A percentile compares a stretch with the other conserved stretches of the same genome.
These are phyloP conservation scores for Ganoderma meredithae DNA, from an alignment of 1,284 basidiomycete species.

Conservation along the genomic window DNA sequence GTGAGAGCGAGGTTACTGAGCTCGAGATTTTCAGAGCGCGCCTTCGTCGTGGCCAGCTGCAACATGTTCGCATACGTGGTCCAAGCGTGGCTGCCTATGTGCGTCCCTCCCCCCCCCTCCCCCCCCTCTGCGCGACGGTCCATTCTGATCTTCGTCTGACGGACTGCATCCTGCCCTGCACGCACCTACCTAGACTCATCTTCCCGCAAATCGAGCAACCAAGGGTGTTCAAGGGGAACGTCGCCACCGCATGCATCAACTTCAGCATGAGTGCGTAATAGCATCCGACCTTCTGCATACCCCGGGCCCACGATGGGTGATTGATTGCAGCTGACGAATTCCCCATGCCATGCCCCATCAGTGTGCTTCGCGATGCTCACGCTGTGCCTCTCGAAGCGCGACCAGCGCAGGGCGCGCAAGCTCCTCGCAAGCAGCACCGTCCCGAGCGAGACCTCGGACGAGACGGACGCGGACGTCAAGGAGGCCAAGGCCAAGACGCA, in stretches of 20 bases:
- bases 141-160: no score
- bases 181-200: constrained; percentile 39
- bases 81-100: constrained; percentile 48
- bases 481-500: constrained; percentile 8
- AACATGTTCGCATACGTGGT: constrained; percentile 50
- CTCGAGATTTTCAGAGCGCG: constrained; percentile 42
- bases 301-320: no score
- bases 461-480: constrained; percentile 23
- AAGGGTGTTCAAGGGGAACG: constrained; percentile 47
- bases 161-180: no score
- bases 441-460: constrained; percentile 23
- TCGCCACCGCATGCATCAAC: constrained; percentile 46
- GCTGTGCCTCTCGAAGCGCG: constrained; percentile 40
- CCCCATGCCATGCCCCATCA: constrained; percentile 14
- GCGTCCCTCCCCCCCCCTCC: constrained; percentile 12
- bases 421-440: constrained; percentile 16
- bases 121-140: no score
- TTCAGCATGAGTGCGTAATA: constrained; percentile 46
- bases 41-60: constrained; percentile 49
- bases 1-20: not conserved
- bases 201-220: constrained; percentile 53
- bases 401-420: constrained; percentile 34
- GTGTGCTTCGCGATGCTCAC: constrained; percentile 42
- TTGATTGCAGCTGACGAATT: not conserved
- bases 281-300: not conserved